Evolutionary conservation across 164 flowering plant species (phyloP).

Genomic region (Nymphaea colorata): DNA sequence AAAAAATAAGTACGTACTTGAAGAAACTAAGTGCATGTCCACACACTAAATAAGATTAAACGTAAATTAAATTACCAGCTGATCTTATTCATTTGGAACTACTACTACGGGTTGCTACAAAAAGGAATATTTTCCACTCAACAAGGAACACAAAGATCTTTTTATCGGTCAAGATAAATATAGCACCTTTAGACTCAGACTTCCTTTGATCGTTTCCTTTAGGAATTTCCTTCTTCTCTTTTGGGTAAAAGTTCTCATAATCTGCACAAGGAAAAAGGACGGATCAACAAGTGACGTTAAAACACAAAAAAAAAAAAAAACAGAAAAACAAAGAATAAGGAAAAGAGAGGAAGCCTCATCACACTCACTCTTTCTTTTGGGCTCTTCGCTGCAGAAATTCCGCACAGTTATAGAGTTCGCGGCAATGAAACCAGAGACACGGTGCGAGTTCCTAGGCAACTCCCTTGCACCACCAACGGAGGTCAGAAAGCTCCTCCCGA

Average conservation of each 20-base stretch:
- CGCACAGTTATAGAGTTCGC: constrained; percentile 40
- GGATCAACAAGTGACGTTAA: neutral
- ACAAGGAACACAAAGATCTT: no score
- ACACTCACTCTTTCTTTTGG: constrained; percentile 71
- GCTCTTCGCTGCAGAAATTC: constrained; percentile 52
- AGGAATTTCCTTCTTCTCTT: constrained; percentile 65
- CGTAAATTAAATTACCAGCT: no score
- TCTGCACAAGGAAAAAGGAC: constrained; percentile 21
- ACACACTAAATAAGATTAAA: no score
- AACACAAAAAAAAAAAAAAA: neutral
- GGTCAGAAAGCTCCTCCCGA: constrained; percentile 45
- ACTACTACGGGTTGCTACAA: no score
- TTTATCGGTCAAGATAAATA: no score
- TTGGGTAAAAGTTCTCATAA: constrained; percentile 75
- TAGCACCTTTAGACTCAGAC: constrained; percentile 58
- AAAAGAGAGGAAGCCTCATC: neutral
- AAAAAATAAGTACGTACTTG: no score
- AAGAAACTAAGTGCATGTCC: no score
- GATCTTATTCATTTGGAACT: no score
- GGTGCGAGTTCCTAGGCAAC: constrained; percentile 6
- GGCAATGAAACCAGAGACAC: constrained; percentile 24
- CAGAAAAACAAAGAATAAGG: neutral
- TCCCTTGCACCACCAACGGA: constrained; percentile 27
- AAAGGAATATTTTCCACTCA: no score
- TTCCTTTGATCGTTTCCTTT: constrained; percentile 44